These are phyloP conservation scores for Aspergillus clavatus DNA, from an alignment of 2,329 filamentous ascomycete genomes.

Conservation along the genomic window DNA sequence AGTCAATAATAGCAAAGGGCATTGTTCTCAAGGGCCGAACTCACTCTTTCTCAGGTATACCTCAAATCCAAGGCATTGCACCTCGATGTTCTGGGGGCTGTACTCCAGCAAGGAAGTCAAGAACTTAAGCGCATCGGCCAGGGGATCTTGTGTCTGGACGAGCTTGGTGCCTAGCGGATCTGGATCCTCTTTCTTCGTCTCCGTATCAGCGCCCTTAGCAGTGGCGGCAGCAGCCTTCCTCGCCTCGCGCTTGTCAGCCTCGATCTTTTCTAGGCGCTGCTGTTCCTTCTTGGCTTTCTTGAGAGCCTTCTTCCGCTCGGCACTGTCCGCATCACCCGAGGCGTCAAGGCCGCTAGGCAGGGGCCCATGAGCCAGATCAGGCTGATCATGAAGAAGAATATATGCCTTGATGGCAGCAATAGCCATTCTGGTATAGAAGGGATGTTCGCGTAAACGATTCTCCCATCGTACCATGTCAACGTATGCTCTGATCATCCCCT, in stretches of 20 bases:
- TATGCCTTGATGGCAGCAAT: constrained; percentile 78
- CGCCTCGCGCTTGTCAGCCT: constrained; percentile 77
- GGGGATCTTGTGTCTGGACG: constrained; percentile 72
- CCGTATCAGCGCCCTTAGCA: constrained; percentile 52
- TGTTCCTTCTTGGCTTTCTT: constrained; percentile 87
- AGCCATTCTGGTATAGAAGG: constrained; percentile 83
- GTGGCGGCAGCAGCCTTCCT: constrained; percentile 66
- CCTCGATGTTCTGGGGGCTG: constrained; percentile 73
- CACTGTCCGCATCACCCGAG: constrained; percentile 47
- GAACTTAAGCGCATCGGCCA: constrained; percentile 85
- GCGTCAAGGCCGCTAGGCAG: constrained; percentile 53
- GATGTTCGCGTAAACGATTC: constrained; percentile 83
- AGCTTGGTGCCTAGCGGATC: constrained; percentile 81
- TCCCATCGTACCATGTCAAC: constrained; percentile 97
- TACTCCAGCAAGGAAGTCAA: constrained; percentile 74
- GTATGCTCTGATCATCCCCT: constrained; percentile 92
- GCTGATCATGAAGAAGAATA: constrained; percentile 70
- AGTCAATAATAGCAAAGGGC: constrained; percentile 16
- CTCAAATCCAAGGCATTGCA: constrained; percentile 82
- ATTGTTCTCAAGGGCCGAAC: constrained; percentile 23
- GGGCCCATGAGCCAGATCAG: constrained; percentile 58
- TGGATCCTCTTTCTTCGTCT: constrained; percentile 79
- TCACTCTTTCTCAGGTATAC: constrained; percentile 79
- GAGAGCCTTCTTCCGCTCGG: constrained; percentile 76
- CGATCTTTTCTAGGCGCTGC: constrained; percentile 68